Base-by-base conservation (phyloP, 768 basidiomycete genomes). In the Astraeus odoratus region DNA sequence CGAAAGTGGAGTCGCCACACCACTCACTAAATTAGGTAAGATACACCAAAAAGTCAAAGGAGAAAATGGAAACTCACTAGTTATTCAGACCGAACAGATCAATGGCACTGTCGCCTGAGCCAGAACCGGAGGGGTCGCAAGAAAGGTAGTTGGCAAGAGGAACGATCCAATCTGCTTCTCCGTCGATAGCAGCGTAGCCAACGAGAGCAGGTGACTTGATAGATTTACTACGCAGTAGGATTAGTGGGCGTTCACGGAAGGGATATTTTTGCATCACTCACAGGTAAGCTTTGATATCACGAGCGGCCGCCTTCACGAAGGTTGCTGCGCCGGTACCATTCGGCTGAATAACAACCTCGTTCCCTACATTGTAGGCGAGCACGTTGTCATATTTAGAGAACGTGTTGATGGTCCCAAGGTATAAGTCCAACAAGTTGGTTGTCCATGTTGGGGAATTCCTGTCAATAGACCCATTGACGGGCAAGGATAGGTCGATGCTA, bases 321-420 rank as follows among this genome's bases (percentile, higher is more conserved):
- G 90, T 76, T 13, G 82, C 79, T 8, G 83, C 78, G 24, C 67
- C 69, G 13, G 87, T 87, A 42, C 67, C 65, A 33, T 75, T 73
- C 16, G 67, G 37, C 8, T 71, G 59, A 20, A 74, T 73, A 25
- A 81, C 85, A 22, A 78, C 73, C 53, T 95, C 93, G 57, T 96
- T 96, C 18, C 91, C 93, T 48, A 96, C 74, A 57, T 94, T 95
- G 67, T 75, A 94, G 9, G 82, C 92, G 45, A 95, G 69, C 13
- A 96, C 77, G 53, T 96, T 96, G 71, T 88, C 80, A 55, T 95
- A 96, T 61, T 86, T 80, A 58, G 72, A 73, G 71, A 94, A 94
- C 0, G 69, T 71, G 51, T 88, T 72, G 54, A 95, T 86, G 22
- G 90, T 95, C 23, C 60, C 59, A 48, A 84, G 73, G 64, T 94